Conservation (phyloP, 306 rosid genomes). For the Psophocarpus tetragonolobus region DNA sequence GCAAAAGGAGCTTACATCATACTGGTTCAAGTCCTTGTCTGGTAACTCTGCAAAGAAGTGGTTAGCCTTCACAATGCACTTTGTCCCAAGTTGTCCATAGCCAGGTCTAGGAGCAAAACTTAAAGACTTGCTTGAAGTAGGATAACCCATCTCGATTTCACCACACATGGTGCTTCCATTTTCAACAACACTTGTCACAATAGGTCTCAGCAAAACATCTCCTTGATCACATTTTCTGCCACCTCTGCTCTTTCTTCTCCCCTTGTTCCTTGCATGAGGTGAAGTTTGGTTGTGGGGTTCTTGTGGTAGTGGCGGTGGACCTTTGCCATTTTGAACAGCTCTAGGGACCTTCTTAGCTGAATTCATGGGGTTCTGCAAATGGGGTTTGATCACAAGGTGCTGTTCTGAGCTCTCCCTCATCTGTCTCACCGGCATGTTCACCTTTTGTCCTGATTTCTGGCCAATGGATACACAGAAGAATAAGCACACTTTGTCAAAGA, state of each 20-base stretch:
- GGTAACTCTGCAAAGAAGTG: slow-evolving; percentile 98
- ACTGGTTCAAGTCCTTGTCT: slow-evolving; percentile 94
- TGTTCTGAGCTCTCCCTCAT: slow-evolving; percentile 97
- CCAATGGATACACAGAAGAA: slow-evolving; percentile 28
- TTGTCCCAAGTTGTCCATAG: slow-evolving; percentile 88
- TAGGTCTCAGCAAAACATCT: slow-evolving; percentile 78
- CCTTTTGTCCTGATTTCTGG: slow-evolving; percentile 13
- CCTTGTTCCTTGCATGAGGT: slow-evolving; percentile 66
- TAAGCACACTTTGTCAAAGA: slow-evolving; percentile 31
- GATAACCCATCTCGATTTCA: slow-evolving; percentile 66
- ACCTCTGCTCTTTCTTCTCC: slow-evolving; percentile 84
- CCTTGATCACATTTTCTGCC: slow-evolving; percentile 88
- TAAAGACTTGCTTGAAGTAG: slow-evolving; percentile 82
- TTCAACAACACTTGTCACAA: slow-evolving; percentile 39
- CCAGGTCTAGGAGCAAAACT: slow-evolving; percentile 91
- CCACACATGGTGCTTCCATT: slow-evolving; percentile 51
- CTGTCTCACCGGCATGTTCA: slow-evolving; percentile 86
- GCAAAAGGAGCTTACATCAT: slow-evolving; percentile 74
- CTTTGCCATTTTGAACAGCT: slow-evolving; percentile 80
- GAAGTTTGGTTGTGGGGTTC: slow-evolving; percentile 61
- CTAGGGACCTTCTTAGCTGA: slow-evolving; percentile 62
- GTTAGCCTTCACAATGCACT: slow-evolving; percentile 92
- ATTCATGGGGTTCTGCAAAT: slow-evolving; percentile 70
- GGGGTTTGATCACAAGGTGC: slow-evolving; percentile 88
- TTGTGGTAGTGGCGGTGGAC: slow-evolving; percentile 63